Base-by-base conservation (phyloP, 2,329 filamentous ascomycete species). In the Diaporthe citrichinensis region DNA sequence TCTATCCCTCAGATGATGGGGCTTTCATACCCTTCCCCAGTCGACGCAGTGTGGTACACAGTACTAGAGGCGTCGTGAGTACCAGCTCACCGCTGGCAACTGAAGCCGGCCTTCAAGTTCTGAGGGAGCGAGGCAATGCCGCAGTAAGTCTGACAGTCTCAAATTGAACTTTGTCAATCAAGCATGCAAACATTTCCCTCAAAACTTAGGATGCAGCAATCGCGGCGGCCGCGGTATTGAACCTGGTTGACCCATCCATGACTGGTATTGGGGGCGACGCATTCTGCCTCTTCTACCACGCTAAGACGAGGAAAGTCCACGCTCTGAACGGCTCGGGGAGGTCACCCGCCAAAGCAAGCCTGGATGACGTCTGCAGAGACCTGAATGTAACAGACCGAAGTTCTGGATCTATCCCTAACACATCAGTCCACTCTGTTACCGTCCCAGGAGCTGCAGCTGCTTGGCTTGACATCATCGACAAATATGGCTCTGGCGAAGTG, bases 201-300 rank as follows among this genome's bases (percentile, higher is more conserved):
- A 1, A 17, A 15, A 20, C 15, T 15, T 68, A 97, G 94, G 96
- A 98, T 87, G 96, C 96, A 36, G 96, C 96, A 14, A 94, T 98
- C 4, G 96, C 96, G 55, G 94, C 76, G 92, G 95, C 96, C 58
- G 96, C 96, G 31, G 95, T 92, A 3, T 89, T 98, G 73, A 98
- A 98, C 84, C 90, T 98, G 79, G 97, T 95, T 1, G 96, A 98
- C 81, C 96, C 96, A 7, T 91, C 92, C 57, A 96, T 94, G 15
- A 98, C 96, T 0, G 96, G 96, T 28, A 98, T 98, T 77, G 96
- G 96, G 67, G 96, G 96, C 76, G 96, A 98, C 84, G 95, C 97
- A 90, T 98, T 98, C 85, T 95, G 95, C 82, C 90, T 98, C 39
- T 98, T 91, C 87, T 98, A 96, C 86, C 90, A 96, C 81, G 94